Conservation (phyloP, 108 stramenopile genomes). For the Cyclostephanos invisitatus region DNA sequence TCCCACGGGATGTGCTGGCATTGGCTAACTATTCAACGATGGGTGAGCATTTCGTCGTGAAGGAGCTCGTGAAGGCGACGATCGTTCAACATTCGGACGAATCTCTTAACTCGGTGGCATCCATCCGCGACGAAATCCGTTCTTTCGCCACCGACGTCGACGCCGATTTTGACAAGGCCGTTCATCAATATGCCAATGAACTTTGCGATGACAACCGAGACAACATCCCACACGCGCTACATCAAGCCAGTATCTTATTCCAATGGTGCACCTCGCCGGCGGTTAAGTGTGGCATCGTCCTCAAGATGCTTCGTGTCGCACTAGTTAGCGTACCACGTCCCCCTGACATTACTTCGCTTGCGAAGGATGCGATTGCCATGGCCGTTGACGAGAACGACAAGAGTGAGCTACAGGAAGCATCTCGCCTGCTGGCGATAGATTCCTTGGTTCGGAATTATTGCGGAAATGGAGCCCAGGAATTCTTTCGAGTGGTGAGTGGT, state of each 20-base stretch:
- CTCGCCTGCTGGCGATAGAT: constrained; percentile 70
- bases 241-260: constrained; percentile 37
- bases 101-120: not conserved
- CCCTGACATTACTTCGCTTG: constrained; percentile 58
- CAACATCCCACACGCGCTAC: constrained; percentile 30
- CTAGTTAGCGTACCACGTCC: constrained; percentile 67
- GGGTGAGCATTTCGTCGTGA: constrained; percentile 61
- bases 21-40: constrained; percentile 51
- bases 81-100: constrained; percentile 1
- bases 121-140: constrained; percentile 38
- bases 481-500: constrained; percentile 61
- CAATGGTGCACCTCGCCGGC: constrained; percentile 54
- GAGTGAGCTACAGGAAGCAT: constrained; percentile 80
- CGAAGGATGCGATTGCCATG: constrained; percentile 68
- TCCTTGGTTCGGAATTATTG: constrained; percentile 77
- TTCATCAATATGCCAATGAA: constrained; percentile 54
- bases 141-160: constrained; percentile 54
- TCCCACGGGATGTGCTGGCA: constrained; percentile 33
- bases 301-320: constrained; percentile 70
- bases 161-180: constrained; percentile 60
- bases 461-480: constrained; percentile 74
- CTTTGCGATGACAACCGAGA: constrained; percentile 64
- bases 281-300: constrained; percentile 65
- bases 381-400: constrained; percentile 62
- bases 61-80: constrained; percentile 59